phyloP scores from a whole-genome alignment of 2,329 filamentous ascomycete genomes.

The Penicillium sp. region DNA sequence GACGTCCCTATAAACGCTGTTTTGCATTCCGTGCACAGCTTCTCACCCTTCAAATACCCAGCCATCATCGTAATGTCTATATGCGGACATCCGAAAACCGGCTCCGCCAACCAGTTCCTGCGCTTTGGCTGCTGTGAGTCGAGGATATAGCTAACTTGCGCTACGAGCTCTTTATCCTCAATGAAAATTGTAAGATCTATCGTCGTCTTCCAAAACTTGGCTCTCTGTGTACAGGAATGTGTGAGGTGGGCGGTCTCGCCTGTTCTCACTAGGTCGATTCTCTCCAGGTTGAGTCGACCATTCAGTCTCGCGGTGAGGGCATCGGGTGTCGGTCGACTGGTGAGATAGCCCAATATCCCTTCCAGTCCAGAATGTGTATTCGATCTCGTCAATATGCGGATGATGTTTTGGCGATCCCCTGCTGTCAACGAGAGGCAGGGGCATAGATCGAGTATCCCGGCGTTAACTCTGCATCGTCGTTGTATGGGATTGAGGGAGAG shows the following conservation, averaged over 20 bases:
- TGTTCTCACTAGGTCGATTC: background rate
- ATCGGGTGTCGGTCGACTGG: background rate
- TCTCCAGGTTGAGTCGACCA: background rate
- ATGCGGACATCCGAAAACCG: background rate
- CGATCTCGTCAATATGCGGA: background rate
- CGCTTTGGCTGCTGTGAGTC: background rate
- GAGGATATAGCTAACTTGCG: background rate
- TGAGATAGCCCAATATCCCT: background rate
- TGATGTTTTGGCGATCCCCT: background rate
- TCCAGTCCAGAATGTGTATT: background rate
- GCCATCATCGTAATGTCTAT: background rate
- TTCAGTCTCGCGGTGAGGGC: background rate
- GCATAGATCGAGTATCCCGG: background rate
- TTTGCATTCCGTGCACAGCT: background rate
- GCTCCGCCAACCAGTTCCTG: background rate
- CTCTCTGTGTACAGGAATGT: background rate
- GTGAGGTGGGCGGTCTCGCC: background rate
- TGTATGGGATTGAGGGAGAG: background rate
- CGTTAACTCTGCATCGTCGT: background rate
- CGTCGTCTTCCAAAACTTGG: background rate
- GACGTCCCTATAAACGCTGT: background rate
- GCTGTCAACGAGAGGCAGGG: background rate
- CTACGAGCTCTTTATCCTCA: background rate
- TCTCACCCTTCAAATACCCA: background rate
- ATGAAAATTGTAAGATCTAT: background rate